Conservation (phyloP, 768 basidiomycete genomes). For the Mycena venus region DNA sequence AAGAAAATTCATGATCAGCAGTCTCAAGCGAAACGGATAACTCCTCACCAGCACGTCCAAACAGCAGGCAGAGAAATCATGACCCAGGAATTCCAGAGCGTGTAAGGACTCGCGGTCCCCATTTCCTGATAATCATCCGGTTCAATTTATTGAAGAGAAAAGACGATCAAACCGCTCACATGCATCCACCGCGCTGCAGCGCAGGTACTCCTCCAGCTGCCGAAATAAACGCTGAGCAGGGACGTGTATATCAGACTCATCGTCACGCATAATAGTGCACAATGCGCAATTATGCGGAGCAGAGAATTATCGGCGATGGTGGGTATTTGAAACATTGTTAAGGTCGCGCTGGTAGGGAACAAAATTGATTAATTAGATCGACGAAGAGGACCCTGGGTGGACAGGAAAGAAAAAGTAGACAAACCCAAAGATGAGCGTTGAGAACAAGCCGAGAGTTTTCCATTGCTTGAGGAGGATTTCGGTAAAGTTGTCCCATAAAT, state of each 20-base stretch:
- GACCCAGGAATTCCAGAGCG: constrained; percentile 19
- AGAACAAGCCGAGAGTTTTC: constrained; percentile 22
- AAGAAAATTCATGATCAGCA: not conserved
- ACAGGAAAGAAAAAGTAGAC: not conserved
- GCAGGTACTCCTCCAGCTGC: not conserved
- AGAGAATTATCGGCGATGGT: not conserved
- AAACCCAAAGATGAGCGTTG: constrained; percentile 18
- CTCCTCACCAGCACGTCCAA: constrained; percentile 19
- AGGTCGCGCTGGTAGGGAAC: not conserved
- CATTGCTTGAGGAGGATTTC: constrained; percentile 18
- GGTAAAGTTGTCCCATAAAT: constrained; percentile 5
- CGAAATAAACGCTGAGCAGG: constrained; percentile 17
- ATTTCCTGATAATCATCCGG: constrained; percentile 2
- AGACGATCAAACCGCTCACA: not conserved
- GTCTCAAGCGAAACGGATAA: too few relatives aligned
- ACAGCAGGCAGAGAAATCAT: constrained; percentile 9
- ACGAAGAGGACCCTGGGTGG: not conserved
- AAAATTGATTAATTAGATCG: not conserved
- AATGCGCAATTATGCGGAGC: not conserved
- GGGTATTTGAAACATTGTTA: constrained; percentile 25
- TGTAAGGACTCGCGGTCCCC: not conserved
- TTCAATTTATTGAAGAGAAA: not conserved
- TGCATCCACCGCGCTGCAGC: constrained; percentile 1
- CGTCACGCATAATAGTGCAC: constrained; percentile 5
- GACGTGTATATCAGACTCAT: constrained; percentile 14